Conservation (phyloP, 2,329 filamentous ascomycete species). For the Apiospora saccharicola region DNA sequence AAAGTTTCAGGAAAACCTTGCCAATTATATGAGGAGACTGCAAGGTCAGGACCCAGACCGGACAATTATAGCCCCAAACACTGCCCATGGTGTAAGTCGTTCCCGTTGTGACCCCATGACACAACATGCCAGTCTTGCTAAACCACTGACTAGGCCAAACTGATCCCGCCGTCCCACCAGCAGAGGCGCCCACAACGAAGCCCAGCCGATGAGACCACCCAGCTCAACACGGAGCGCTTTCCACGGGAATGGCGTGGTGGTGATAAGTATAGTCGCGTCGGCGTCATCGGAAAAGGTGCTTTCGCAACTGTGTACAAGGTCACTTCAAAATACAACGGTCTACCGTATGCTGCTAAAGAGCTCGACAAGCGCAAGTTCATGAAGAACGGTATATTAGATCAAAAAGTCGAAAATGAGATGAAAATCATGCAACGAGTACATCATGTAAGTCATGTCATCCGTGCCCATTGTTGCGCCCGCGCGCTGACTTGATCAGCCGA, state of each 20-base stretch:
- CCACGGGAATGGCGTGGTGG: conserved; percentile 83
- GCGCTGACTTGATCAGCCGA: conserved; percentile 60
- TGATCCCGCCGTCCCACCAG: conserved; percentile 28
- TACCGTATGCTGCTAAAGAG: conserved; percentile 90
- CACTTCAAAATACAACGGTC: conserved; percentile 83
- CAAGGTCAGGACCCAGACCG: conserved; percentile 45
- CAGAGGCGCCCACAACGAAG: conserved; percentile 28
- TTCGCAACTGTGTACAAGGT: conserved; percentile 95
- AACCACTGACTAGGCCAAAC: conserved; percentile 12
- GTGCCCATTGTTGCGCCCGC: conserved; percentile 15
- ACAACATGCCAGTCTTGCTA: conserved; percentile 1
- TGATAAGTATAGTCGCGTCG: conserved; percentile 81
- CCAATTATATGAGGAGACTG: conserved; percentile 64
- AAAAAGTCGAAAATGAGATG: conserved; percentile 97
- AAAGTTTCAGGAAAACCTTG: conserved; percentile 73
- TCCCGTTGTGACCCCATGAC: neutral
- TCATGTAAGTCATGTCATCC: conserved; percentile 67
- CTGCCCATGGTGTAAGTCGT: conserved; percentile 45
- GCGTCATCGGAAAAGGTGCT: conserved; percentile 87
- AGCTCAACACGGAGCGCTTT: conserved; percentile 46
- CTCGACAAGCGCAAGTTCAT: conserved; percentile 92
- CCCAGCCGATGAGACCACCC: conserved; percentile 33
- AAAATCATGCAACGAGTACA: conserved; percentile 87
- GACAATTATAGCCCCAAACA: conserved; percentile 51
- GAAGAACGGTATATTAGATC: conserved; percentile 88